Evolutionary conservation across 2,329 filamentous ascomycete genomes (phyloP), one percentile per base, ranked within the genome.

Genomic region (Epichloe uncinata): DNA sequence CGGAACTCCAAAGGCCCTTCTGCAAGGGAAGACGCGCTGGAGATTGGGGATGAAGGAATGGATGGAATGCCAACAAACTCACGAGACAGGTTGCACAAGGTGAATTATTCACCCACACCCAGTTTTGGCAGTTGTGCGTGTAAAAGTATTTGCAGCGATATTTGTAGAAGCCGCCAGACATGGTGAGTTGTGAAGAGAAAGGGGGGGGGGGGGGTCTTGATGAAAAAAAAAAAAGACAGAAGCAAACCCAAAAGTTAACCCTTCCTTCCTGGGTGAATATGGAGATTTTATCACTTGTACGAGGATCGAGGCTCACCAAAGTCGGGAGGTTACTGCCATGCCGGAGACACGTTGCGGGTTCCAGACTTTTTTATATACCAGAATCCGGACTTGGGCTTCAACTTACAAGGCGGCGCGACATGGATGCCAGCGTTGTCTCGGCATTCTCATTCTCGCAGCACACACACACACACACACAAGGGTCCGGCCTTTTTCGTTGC

Each of bases 101-200:
- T 36, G 70, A 65, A 49, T 73, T 70, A 49, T 75, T 73, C 16
- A 77, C 68, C 62, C 73, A 76, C 11, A 77, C 74, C 74, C 74
- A 78, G 55, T 77, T 72, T 5, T 64, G 67, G 55, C 74, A 77
- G 54, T 75, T 70, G 57, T 74, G 66, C 33, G 71, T 69, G 51
- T 69, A 69, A 56, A 73, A 76, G 65, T 76, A 73, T 62, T 75
- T 77, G 69, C 74, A 78, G 41, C 71, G 68, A 60, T 74, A 77
- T 63, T 72, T 75, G 59, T 75, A 76, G 53, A 69, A 74, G 37
- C 71, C 70, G 54, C 62, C 60, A 44, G 61, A 63, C 62, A 64
- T 64, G 55, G 50, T 56, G 52, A 22, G 30, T 20, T 46, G 18
- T 22, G 26, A 30, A n/a, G n/a, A n/a, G n/a, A n/a, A n/a, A n/a